These are phyloP conservation scores for Umbilicus rupestris DNA, from an alignment of 164 flowering plant genomes.

Conservation along the genomic window DNA sequence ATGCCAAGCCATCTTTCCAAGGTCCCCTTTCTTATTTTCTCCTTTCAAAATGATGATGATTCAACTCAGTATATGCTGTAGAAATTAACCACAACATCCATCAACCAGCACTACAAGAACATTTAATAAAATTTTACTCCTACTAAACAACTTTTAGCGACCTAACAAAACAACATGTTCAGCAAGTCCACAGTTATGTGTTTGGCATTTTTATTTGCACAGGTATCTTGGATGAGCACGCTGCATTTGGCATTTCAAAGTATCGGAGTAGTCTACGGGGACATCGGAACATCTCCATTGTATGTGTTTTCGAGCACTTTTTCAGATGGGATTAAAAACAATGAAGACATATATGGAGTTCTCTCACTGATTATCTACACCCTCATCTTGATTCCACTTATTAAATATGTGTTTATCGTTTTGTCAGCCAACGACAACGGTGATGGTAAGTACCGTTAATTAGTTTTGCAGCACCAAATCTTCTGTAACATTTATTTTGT, in stretches of 20 bases:
- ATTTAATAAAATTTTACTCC: too few relatives aligned
- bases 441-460: constrained; percentile 16
- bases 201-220: neutral
- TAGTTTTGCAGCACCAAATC: neutral
- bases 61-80: neutral
- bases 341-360: constrained; percentile 19
- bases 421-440: constrained; percentile 24
- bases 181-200: neutral
- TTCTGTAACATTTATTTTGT: too few relatives aligned
- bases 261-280: constrained; percentile 27
- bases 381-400: constrained; percentile 16
- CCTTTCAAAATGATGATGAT: neutral
- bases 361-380: constrained; percentile 23
- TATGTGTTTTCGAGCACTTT: constrained; percentile 19
- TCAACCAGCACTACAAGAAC: too few relatives aligned
- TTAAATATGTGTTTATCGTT: constrained; percentile 23
- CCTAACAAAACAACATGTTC: too few relatives aligned
- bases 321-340: constrained; percentile 8
- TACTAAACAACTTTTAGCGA: too few relatives aligned
- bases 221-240: neutral
- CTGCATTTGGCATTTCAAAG: constrained; percentile 20
- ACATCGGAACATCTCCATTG: constrained; percentile 23
- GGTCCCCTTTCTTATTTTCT: neutral
- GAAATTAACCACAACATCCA: too few relatives aligned
- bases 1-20: constrained; percentile 13